These are phyloP conservation scores for Yamadazyma tumulicola DNA, from an alignment of 805 yeast species.

Conservation along the genomic window DNA sequence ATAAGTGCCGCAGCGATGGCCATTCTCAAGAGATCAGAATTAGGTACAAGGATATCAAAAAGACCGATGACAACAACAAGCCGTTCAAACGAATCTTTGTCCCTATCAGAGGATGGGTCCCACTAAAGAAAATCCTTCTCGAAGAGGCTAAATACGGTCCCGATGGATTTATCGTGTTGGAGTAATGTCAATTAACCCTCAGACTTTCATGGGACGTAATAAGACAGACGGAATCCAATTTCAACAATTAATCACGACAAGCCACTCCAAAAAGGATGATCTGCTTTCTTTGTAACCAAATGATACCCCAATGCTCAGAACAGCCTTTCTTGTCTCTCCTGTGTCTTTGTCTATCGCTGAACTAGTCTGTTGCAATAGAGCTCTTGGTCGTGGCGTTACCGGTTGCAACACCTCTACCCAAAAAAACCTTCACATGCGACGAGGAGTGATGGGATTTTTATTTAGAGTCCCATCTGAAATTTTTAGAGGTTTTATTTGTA, in stretches of 20 bases:
- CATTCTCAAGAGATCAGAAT: background rate
- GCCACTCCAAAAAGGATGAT: too few species aligned
- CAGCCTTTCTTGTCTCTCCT: too few species aligned
- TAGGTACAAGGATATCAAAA: constrained; percentile 17
- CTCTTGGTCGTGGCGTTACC: constrained; percentile 1
- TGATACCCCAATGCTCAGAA: background rate
- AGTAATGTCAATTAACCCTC: too few species aligned
- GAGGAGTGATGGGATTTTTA: constrained; percentile 11
- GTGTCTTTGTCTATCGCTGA: too few species aligned
- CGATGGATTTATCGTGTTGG: constrained; percentile 1
- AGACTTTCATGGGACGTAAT: too few species aligned
- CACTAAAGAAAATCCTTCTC: constrained; percentile 20
- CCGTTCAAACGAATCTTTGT: constrained; percentile 43
- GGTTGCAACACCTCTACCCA: constrained; percentile 2
- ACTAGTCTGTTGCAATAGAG: too few species aligned
- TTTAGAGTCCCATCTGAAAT: background rate
- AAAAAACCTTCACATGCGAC: constrained; percentile 9
- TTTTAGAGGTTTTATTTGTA: too few species aligned
- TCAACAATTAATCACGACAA: too few species aligned
- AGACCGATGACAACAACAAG: constrained; percentile 34
- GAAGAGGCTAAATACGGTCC: constrained; percentile 17
- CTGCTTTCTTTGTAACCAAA: background rate
- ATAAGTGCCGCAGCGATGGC: too few species aligned
- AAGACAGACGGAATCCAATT: too few species aligned
- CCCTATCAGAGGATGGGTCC: constrained; percentile 51